phyloP scores from a whole-genome alignment of 2,329 filamentous ascomycete genomes.

The Fusarium sp. region DNA sequence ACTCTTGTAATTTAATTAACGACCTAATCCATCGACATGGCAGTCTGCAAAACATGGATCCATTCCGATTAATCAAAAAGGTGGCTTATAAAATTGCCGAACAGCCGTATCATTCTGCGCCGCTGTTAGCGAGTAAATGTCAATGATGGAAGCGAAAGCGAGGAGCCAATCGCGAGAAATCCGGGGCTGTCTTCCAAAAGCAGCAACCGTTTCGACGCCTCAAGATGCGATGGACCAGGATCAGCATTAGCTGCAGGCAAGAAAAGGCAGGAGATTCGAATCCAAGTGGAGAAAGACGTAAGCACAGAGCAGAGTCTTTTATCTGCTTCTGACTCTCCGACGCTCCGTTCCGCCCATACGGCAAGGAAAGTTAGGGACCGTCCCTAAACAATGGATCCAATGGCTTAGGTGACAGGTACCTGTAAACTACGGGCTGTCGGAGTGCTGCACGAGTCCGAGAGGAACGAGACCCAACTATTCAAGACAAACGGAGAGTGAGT shows the following conservation, averaged over 20 bases:
- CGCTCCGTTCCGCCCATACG: not conserved
- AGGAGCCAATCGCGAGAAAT: slow-evolving; percentile 16
- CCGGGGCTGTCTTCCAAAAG: slow-evolving; percentile 19
- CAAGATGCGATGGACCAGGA: slow-evolving; percentile 15
- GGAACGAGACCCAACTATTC: not conserved
- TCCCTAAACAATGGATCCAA: not conserved
- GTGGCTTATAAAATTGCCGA: slow-evolving; percentile 26
- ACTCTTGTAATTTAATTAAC: slow-evolving; percentile 1
- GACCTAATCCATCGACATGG: not conserved
- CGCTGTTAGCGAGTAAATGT: not conserved
- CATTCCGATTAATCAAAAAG: not conserved
- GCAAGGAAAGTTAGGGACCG: not conserved
- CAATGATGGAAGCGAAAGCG: slow-evolving; percentile 11
- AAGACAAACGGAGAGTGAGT: slow-evolving; percentile 18
- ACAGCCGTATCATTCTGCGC: slow-evolving; percentile 20
- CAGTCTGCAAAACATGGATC: not conserved
- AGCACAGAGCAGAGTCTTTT: slow-evolving; percentile 10
- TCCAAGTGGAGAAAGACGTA: slow-evolving; percentile 15
- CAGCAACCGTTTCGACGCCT: slow-evolving; percentile 41
- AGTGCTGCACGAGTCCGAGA: slow-evolving; percentile 40
- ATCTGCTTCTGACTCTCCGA: not conserved
- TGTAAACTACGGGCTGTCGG: slow-evolving; percentile 37
- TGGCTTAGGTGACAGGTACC: not conserved
- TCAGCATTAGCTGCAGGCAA: slow-evolving; percentile 13
- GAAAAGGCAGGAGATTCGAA: slow-evolving; percentile 16